Base-by-base conservation (phyloP, 306 rosid species). In the Corylus avellana region DNA sequence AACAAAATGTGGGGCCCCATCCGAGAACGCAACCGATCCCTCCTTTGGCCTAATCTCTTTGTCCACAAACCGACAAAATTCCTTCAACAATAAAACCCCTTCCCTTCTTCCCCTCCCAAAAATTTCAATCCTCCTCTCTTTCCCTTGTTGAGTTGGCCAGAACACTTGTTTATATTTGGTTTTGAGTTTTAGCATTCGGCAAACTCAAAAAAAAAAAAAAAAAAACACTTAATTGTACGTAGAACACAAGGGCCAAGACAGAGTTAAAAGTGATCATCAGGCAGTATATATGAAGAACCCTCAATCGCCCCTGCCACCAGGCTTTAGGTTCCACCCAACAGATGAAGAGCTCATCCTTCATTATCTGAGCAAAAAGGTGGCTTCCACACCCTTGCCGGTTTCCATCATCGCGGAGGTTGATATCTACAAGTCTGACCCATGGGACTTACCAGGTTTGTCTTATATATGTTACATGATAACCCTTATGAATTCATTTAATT, bases 341-440 rank as follows among this genome's bases (percentile, higher is more conserved):
- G 91, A 88, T 62, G 89, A 81, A 14, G 91, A 88, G 39, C 89
- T 88, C 86, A 78, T 88, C 70, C 87, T 85, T 73, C 91, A 88
- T 82, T 88, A 88, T 27, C 87, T 88, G 5, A 73, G 78, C 0
- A 88, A 85, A 75, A 88, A 73, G 25, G 67, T 85, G 2, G 91
- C 89, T 12, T 88, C 91, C 20, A 50, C 81, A 10, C 91, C 91
- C 44, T 61, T 88, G 4, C 89, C 89, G 0, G 91, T 85, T 79
- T 85, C 91, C 82, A 85, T 88, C 78, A 88, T 88, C 70, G 91
- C 91, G 1, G 91, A 88, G 70, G 91, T 88, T 72, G 88, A 88
- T 81, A 88, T 88, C 80, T 88, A 88, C 75, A 88, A 88, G 78
- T 69, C 78, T 27, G 89, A 88, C 81, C 91, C 91, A 35, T 88